Percentiles rank a stretch among this genome's conserved stretches.
These are phyloP conservation scores for Prunus yedoensis DNA, from an alignment of 331 rosid species.

Conservation along the genomic window DNA sequence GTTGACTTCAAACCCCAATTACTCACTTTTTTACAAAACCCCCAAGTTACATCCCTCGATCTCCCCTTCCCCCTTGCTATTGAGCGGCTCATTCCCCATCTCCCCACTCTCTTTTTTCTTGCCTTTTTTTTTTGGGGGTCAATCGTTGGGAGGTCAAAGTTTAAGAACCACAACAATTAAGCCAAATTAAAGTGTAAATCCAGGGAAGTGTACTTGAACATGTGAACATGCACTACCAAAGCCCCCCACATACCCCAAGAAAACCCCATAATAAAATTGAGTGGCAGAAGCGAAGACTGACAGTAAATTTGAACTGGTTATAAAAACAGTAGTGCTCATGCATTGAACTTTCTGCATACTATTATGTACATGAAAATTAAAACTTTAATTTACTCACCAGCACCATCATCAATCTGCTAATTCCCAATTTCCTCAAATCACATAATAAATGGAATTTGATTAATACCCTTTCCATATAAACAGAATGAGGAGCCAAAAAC, in stretches of 20 bases:
- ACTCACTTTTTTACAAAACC: too few species aligned
- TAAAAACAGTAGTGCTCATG: slow-evolving; percentile 45
- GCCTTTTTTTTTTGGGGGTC: too few species aligned
- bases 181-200: too few species aligned
- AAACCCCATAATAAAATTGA: slow-evolving; percentile 27
- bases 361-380: slow-evolving; percentile 21
- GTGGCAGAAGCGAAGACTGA: slow-evolving; percentile 55
- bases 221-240: slow-evolving; percentile 17
- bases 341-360: slow-evolving; percentile 52
- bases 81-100: too few species aligned
- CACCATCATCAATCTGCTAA: slow-evolving; percentile 32
- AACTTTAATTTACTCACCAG: slow-evolving; percentile 29
- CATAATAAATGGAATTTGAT: not conserved
- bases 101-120: too few species aligned
- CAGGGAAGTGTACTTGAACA: slow-evolving; percentile 1
- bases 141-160: too few species aligned
- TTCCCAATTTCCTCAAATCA: slow-evolving; percentile 11
- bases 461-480: not conserved
- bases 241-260: slow-evolving; percentile 42
- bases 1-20: too few species aligned
- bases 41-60: too few species aligned
- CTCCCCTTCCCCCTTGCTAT: too few species aligned
- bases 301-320: slow-evolving; percentile 62
- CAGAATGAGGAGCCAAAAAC: not conserved
- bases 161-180: too few species aligned